Conservation (phyloP, 306 rosid species). For the Cicer cuneatum region DNA sequence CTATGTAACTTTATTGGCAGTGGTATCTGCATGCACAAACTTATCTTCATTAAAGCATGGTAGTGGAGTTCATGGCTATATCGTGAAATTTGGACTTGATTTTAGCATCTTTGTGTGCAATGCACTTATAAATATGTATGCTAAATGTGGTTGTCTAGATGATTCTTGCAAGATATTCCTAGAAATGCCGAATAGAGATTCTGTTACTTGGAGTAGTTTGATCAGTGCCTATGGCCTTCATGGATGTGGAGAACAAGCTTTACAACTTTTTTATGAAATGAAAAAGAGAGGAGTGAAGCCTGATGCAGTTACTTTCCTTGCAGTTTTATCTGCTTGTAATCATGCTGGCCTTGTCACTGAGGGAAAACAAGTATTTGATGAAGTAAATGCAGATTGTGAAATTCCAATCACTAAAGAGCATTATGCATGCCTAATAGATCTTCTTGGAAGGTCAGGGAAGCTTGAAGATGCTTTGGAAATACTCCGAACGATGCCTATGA, state of each 20-base stretch:
- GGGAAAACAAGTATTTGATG: constrained; percentile 58
- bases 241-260: constrained; percentile 65
- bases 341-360: constrained; percentile 69
- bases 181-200: constrained; percentile 61
- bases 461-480: constrained; percentile 66
- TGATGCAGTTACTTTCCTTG: constrained; percentile 62
- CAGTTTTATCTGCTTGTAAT: constrained; percentile 69
- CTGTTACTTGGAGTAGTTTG: constrained; percentile 67
- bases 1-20: constrained; percentile 60
- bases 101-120: constrained; percentile 57
- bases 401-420: constrained; percentile 55
- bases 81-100: constrained; percentile 55
- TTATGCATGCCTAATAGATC: constrained; percentile 66
- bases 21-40: constrained; percentile 63
- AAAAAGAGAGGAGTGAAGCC: constrained; percentile 52
- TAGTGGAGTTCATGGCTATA: constrained; percentile 54
- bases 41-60: constrained; percentile 55
- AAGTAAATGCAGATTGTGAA: constrained; percentile 41
- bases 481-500: constrained; percentile 58
- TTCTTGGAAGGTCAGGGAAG: constrained; percentile 72
- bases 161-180: constrained; percentile 53
- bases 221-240: constrained; percentile 65
- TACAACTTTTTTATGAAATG: constrained; percentile 62
- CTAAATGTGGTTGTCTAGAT: constrained; percentile 63
- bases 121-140: constrained; percentile 73